Base-by-base conservation (phyloP, 2,329 filamentous ascomycete species). In the Aspergillus sp. region DNA sequence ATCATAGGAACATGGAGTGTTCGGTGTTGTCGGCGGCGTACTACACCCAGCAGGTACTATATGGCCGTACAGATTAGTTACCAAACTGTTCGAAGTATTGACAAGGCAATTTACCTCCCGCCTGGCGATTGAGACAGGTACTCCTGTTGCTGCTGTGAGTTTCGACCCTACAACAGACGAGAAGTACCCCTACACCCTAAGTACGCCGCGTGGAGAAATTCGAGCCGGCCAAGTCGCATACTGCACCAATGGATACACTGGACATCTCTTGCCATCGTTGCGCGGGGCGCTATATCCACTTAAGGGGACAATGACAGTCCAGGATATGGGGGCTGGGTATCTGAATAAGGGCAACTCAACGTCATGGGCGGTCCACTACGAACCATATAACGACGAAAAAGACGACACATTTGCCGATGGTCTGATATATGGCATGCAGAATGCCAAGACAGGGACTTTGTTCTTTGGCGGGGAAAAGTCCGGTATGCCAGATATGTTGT, bases 271-370 rank as follows among this genome's bases (percentile, higher is more conserved):
- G 1, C 78, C 79, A 0, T 56, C 56, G 0, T 63, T 81, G 2
- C 66, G 71, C 3, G 77, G 77, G 0, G 64, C 62, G 2, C 47
- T 79, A 8, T 74, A 69, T 45, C 76, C 77, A 0, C 66, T 75
- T 17, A 73, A 76, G 35, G 76, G 75, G 0, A 73, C 74, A 4
- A 80, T 81, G 78, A 76, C 76, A 3, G 73, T 75, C 4, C 78
- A 79, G 58, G 65, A 68, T 25, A 67, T 73, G 0, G 61, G 61
- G 40, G 52, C 4, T 59, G 71, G 8, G 47, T 62, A 1, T 66
- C 65, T 9, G 58, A 59, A 53, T 70, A 31, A 4, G 9, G 27
- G 9, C 27, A 63, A 23, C 19, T 33, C 51, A 15, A 35, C 67
- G 3, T 71, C 70, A 5, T 73, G 71, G 71, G 65, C 66, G 5